Conservation (phyloP, 805 yeast species). For the Pichia pseudocactophila region DNA sequence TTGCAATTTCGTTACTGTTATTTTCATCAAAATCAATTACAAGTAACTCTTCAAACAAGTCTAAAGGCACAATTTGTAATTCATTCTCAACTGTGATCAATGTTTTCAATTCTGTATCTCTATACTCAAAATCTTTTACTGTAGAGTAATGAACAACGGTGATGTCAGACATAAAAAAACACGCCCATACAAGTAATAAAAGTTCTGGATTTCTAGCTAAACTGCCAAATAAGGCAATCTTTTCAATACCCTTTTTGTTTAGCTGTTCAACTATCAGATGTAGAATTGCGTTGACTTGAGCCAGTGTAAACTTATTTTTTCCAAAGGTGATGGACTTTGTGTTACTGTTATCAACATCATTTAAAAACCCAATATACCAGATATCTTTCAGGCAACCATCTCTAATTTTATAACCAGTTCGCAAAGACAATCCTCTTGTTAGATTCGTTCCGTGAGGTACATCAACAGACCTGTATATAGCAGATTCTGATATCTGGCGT, state of each 20-base stretch:
- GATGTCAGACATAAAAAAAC: slow-evolving; percentile 29
- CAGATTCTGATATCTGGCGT: slow-evolving; percentile 60
- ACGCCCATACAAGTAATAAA: slow-evolving; percentile 18
- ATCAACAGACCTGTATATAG: slow-evolving; percentile 65
- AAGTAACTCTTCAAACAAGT: background rate
- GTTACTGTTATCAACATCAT: slow-evolving; percentile 12
- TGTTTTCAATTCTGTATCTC: background rate
- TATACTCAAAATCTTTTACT: background rate
- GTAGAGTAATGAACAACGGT: slow-evolving; percentile 30
- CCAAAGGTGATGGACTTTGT: slow-evolving; percentile 1
- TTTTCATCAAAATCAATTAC: background rate
- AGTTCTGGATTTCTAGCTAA: slow-evolving; percentile 14
- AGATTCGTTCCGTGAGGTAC: slow-evolving; percentile 66
- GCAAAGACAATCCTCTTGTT: slow-evolving; percentile 58
- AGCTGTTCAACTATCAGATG: slow-evolving; percentile 19
- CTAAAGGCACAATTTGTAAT: background rate
- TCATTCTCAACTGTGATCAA: background rate
- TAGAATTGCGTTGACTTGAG: slow-evolving; percentile 26
- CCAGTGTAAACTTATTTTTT: background rate
- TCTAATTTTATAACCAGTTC: slow-evolving; percentile 55
- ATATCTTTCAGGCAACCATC: slow-evolving; percentile 71
- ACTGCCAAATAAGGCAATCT: slow-evolving; percentile 20
- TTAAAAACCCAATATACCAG: slow-evolving; percentile 45
- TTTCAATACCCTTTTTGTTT: slow-evolving; percentile 16
- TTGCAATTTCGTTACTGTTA: background rate